phyloP scores from a whole-genome alignment of 371 early-diverging fungal genomes.

The Actinomortierella wolfii region DNA sequence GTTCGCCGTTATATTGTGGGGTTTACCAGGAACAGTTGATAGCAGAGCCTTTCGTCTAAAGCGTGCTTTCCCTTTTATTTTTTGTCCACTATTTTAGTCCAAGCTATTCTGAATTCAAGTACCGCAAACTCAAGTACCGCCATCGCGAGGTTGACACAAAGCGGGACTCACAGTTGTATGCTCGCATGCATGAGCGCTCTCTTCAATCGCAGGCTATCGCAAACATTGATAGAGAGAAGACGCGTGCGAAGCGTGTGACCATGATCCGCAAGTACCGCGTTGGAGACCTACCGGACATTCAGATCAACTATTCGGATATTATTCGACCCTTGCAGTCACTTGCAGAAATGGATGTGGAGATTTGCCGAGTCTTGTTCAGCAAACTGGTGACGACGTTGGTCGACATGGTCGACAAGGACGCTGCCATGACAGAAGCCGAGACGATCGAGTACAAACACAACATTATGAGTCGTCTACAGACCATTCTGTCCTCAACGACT shows the following conservation, averaged over 20 bases:
- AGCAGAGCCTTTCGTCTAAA: too few relatives aligned
- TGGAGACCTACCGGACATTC: slow-evolving; percentile 82
- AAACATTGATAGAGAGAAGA: slow-evolving; percentile 47
- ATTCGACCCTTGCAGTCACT: slow-evolving; percentile 69
- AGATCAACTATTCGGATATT: slow-evolving; percentile 66
- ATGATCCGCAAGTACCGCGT: slow-evolving; percentile 69
- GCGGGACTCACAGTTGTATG: slow-evolving; percentile 12
- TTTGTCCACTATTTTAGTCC: neutral
- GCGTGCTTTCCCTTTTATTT: neutral
- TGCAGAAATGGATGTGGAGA: slow-evolving; percentile 65
- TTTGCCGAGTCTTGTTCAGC: slow-evolving; percentile 61
- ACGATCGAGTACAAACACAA: slow-evolving; percentile 38
- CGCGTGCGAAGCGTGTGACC: slow-evolving; percentile 56
- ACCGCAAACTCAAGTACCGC: slow-evolving; percentile 21
- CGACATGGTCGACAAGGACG: slow-evolving; percentile 39
- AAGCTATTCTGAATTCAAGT: slow-evolving; percentile 16
- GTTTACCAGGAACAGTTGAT: too few relatives aligned
- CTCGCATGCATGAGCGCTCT: slow-evolving; percentile 19
- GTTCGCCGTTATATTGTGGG: neutral
- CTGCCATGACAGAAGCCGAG: slow-evolving; percentile 37
- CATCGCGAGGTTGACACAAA: slow-evolving; percentile 3
- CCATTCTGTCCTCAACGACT: slow-evolving; percentile 41
- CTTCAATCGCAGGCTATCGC: slow-evolving; percentile 7
- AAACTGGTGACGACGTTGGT: slow-evolving; percentile 52
- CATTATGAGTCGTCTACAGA: slow-evolving; percentile 38